Conservation (phyloP, 176 grass and related monocot genomes). For the Eragrostis nindensis region DNA sequence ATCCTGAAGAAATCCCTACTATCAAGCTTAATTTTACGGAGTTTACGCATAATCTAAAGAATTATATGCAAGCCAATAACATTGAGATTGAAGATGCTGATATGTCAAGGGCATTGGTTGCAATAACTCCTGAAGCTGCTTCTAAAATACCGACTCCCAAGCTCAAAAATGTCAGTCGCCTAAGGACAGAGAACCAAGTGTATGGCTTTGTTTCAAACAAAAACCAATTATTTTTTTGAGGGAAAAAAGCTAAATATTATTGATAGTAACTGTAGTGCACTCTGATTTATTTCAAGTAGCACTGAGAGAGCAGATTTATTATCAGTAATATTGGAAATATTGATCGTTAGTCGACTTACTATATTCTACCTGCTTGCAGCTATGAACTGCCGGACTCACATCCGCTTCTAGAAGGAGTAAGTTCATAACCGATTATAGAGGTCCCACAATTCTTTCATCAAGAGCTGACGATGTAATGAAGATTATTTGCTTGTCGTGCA, state of each 20-base stretch:
- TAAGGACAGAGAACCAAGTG: slow-evolving; percentile 93
- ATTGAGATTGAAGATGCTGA: slow-evolving; percentile 76
- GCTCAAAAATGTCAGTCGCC: slow-evolving; percentile 80
- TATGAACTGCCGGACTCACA: slow-evolving; percentile 86
- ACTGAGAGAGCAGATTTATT: not conserved
- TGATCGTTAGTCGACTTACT: slow-evolving; percentile 25
- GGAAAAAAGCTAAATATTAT: too few species aligned
- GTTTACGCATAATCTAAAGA: slow-evolving; percentile 75
- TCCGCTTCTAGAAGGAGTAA: slow-evolving; percentile 66
- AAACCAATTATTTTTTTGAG: not conserved
- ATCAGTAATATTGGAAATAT: not conserved
- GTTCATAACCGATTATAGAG: slow-evolving; percentile 33
- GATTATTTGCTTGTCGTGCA: slow-evolving; percentile 40
- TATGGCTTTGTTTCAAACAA: slow-evolving; percentile 48
- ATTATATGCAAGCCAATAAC: slow-evolving; percentile 77
- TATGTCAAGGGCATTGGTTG: slow-evolving; percentile 80
- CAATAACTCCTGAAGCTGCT: slow-evolving; percentile 63
- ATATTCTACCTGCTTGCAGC: slow-evolving; percentile 48
- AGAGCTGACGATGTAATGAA: slow-evolving; percentile 7
- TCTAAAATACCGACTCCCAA: slow-evolving; percentile 78
- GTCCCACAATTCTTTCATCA: not conserved
- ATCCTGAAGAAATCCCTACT: slow-evolving; percentile 81
- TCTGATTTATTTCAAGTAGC: not conserved
- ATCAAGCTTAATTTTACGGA: slow-evolving; percentile 81
- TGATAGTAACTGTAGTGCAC: not conserved